Base-by-base conservation (phyloP, 495 filamentous ascomycete genomes). In the Daldinia vernicosa region DNA sequence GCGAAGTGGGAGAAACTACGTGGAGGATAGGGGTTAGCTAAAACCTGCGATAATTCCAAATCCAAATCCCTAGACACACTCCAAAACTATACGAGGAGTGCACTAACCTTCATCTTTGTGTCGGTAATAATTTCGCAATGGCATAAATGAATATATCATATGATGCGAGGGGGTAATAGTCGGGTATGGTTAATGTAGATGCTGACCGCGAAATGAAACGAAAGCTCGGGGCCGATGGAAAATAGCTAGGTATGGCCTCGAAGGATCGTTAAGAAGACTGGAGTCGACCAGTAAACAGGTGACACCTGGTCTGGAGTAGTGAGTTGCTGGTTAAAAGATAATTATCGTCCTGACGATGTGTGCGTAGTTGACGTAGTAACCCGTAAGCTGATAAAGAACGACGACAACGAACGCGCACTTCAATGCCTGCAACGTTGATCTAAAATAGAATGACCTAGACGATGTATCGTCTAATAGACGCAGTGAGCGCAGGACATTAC, bases 1-100 rank as follows among this genome's bases (percentile, higher is more conserved):
- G 74, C 88, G 91, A 45, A 97, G 84, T n/a, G 94, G 93, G 65
- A 98, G 88, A 80, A 93, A 98, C 96, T 98, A 64, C 14, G 47
- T 35, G 19, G 30, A n/a, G 24, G 43, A 9, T 22, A 1, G 45
- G 15, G 37, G 35, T 75, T 58, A 75, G 60, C 39, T 17, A 32
- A 55, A 9, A 27, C 17, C 24, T 15, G 65, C 43, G 15, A 61
- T 32, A 24, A 12, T 32, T 52, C 62, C 40, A 15, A 15, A 26
- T 24, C 7, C 51, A 32, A 28, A 12, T 33, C 12, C 22, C 1
- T 5, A n/a, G 14, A 11, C 2, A 11, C 12, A 1, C 14, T 37
- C 12, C 8, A 8, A 32, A 32, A 2, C 11, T 22, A 51, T 57
- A 17, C 12, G 15, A 33, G 24, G 6, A 28, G 22, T 37, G 26